phyloP scores from a whole-genome alignment of 352 stramenopile species.

The Phytophthora capsici region DNA sequence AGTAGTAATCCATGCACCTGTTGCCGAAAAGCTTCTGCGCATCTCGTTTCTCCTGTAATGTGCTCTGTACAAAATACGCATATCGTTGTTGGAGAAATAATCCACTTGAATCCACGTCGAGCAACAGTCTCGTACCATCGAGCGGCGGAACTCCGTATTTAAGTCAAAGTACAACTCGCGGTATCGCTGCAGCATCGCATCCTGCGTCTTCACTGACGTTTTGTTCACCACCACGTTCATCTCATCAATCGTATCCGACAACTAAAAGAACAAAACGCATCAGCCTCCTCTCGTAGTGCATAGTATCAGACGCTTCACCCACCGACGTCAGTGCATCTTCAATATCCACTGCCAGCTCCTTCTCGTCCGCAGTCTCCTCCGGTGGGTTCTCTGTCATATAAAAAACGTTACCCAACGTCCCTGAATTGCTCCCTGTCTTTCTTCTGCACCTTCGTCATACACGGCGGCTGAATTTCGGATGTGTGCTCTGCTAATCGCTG shows the following conservation, averaged over 20 bases:
- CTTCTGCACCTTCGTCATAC: conserved; percentile 69
- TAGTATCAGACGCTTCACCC: conserved; percentile 10
- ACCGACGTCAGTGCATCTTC: conserved; percentile 75
- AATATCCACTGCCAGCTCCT: conserved; percentile 74
- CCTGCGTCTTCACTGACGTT: conserved; percentile 80
- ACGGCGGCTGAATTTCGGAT: conserved; percentile 29
- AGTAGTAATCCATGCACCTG: conserved; percentile 42
- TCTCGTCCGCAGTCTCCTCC: conserved; percentile 60
- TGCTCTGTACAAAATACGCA: conserved; percentile 45
- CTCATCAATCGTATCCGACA: conserved; percentile 87
- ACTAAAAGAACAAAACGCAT: conserved; percentile 32
- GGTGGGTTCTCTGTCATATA: conserved; percentile 67
- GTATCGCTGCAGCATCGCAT: conserved; percentile 94
- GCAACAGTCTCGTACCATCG: conserved; percentile 54
- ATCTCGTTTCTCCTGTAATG: conserved; percentile 84
- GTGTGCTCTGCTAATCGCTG: conserved; percentile 58
- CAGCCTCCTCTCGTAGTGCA: not conserved
- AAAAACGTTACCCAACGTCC: conserved; percentile 8
- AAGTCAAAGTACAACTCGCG: conserved; percentile 97
- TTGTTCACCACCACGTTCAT: conserved; percentile 80
- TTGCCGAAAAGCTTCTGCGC: conserved; percentile 84
- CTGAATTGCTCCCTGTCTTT: not conserved
- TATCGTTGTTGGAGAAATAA: not conserved
- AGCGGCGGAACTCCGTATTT: conserved; percentile 93
- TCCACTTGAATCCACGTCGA: not conserved